Percentiles rank a stretch among this genome's conserved stretches.
phyloP scores from a whole-genome alignment of 2,329 filamentous ascomycete genomes.

The Penicillium brasilianum region DNA sequence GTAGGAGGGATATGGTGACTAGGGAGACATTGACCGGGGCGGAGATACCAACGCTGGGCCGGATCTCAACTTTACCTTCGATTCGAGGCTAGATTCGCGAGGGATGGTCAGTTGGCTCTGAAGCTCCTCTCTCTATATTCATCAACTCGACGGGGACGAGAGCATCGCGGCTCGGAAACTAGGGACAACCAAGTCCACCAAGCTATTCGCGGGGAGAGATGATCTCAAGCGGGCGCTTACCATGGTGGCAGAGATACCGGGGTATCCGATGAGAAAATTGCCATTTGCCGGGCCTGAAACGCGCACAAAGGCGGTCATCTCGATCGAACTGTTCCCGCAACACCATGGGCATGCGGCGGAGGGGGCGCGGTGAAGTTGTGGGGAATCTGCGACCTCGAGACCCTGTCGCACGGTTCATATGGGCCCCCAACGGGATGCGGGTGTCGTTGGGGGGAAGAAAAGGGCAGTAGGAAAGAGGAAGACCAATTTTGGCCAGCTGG shows the following conservation, averaged over 20 bases:
- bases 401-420: constrained; percentile 36
- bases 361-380: constrained; percentile 34
- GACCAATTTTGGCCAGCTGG: not conserved
- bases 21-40: constrained; percentile 90
- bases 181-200: not conserved
- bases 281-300: constrained; percentile 97
- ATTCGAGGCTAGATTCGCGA: constrained; percentile 74
- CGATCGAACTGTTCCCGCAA: constrained; percentile 46
- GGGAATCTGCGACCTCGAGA: constrained; percentile 33
- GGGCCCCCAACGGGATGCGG: constrained; percentile 14
- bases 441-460: not conserved
- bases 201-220: not conserved
- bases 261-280: constrained; percentile 95
- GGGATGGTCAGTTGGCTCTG: constrained; percentile 1
- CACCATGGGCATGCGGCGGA: constrained; percentile 46
- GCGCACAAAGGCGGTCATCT: constrained; percentile 82
- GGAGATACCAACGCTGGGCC: constrained; percentile 81
- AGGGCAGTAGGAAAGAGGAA: not conserved
- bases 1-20: constrained; percentile 90
- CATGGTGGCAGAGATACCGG: constrained; percentile 95
- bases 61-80: constrained; percentile 96
- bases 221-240: constrained; percentile 61
- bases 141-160: not conserved
- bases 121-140: not conserved
- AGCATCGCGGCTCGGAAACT: not conserved